Conservation (phyloP, 2,329 filamentous ascomycete species). For the Plenodomus tracheiphilus region DNA sequence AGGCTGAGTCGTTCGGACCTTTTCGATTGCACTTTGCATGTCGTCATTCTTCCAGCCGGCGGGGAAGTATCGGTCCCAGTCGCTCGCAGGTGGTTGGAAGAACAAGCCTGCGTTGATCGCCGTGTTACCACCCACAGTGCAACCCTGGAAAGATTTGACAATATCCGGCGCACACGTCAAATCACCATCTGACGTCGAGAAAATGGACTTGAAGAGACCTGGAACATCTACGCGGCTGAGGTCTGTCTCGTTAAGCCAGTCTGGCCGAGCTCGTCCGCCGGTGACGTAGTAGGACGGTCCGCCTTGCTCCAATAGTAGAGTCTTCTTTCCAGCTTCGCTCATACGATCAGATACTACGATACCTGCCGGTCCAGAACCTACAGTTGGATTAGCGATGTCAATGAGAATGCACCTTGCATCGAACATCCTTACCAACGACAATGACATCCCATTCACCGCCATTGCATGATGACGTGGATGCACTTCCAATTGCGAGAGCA, state of each 20-base stretch:
- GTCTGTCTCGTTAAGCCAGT: conserved; percentile 53
- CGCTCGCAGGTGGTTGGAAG: conserved; percentile 57
- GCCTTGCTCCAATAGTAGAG: conserved; percentile 57
- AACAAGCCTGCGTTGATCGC: conserved; percentile 60
- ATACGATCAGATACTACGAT: conserved; percentile 57
- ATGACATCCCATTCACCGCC: conserved; percentile 29
- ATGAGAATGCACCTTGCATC: not conserved
- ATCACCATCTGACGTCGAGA: conserved; percentile 43
- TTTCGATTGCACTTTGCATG: conserved; percentile 51
- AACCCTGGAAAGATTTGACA: conserved; percentile 53
- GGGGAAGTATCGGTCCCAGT: conserved; percentile 57
- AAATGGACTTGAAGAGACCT: conserved; percentile 57
- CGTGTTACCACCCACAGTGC: conserved; percentile 56
- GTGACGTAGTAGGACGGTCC: conserved; percentile 55
- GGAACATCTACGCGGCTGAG: conserved; percentile 59
- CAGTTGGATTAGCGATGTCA: not conserved
- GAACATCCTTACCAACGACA: conserved; percentile 15
- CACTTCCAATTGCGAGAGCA: not conserved
- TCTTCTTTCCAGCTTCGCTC: conserved; percentile 57
- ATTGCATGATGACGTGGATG: conserved; percentile 4
- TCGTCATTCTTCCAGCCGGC: conserved; percentile 56
- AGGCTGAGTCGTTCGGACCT: conserved; percentile 51
- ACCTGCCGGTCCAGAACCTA: conserved; percentile 55
- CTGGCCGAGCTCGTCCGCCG: conserved; percentile 53
- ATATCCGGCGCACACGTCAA: conserved; percentile 48